Evolutionary conservation across 257 asterid species (phyloP).

Genomic region (Capsicum chinense): DNA sequence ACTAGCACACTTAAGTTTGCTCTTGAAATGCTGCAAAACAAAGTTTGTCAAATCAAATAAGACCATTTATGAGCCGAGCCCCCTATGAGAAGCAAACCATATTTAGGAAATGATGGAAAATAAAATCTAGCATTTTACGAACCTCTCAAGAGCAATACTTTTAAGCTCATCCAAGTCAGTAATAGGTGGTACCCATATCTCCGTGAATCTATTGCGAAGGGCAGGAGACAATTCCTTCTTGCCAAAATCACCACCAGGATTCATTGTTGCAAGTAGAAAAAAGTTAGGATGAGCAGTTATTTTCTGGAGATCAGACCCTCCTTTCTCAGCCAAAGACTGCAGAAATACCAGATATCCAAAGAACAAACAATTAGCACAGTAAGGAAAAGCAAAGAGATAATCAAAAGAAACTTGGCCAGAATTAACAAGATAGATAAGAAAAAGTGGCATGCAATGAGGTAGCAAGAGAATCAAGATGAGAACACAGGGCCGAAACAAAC

Average conservation of each 20-base stretch:
- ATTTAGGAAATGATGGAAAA: constrained; percentile 7
- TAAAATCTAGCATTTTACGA: constrained; percentile 22
- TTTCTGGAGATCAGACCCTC: constrained; percentile 82
- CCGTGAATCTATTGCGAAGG: constrained; percentile 94
- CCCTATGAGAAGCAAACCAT: constrained; percentile 5
- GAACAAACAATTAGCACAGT: not conserved
- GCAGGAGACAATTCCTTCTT: constrained; percentile 98
- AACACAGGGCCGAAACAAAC: not conserved
- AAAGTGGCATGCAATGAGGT: not conserved
- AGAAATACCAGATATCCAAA: constrained; percentile 32
- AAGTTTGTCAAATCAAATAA: constrained; percentile 17
- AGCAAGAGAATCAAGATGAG: constrained; percentile 18
- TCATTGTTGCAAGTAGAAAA: constrained; percentile 92
- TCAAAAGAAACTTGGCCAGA: not conserved
- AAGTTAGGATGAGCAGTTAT: constrained; percentile 69
- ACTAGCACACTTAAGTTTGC: constrained; percentile 51
- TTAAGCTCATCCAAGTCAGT: constrained; percentile 71
- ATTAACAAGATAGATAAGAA: constrained; percentile 2
- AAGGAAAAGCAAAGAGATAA: not conserved
- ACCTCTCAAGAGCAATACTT: constrained; percentile 86
- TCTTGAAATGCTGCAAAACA: constrained; percentile 55
- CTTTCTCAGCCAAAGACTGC: constrained; percentile 97
- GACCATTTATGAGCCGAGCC: constrained; percentile 26
- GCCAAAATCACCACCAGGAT: constrained; percentile 99
- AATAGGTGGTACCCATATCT: constrained; percentile 98